Base-by-base conservation (phyloP, 495 filamentous ascomycete genomes). In the Mycothermus thermophilus region DNA sequence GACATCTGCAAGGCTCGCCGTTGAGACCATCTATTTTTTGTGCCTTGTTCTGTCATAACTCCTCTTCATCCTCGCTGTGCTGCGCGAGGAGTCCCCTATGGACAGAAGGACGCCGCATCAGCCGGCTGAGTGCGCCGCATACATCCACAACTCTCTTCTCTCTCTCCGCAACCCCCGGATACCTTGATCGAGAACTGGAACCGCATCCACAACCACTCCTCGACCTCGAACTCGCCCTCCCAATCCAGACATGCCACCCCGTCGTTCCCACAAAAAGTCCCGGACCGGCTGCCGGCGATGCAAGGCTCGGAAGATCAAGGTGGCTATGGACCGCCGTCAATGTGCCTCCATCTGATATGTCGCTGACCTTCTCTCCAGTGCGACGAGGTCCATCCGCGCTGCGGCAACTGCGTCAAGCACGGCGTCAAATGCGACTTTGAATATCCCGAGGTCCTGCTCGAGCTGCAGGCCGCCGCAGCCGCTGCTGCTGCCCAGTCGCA, bases 291-390 rank as follows among this genome's bases (percentile, higher is more conserved):
- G 74, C 40, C 55, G 60, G 38, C 59, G 72, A 25, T 78, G 74
- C 57, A 78, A 77, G 56, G 51, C 56, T 31, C 60, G 73, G 27
- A 75, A 76, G 54, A 74, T 77, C 32, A 77, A 77, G 65, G 71
- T 72, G 57, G 25, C 8, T 20, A 9, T 8, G 11, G 10, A 18
- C 7, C 13, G n/a, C 14, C 18, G 30, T 16, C 6, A 6, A 3
- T 32, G 10, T 3, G 30, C 10, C 21, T 16, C 18, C 5, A 13
- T 13, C 8, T 4, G n/a, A 5, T 10, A 17, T 22, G 13, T n/a
- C n/a, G n/a, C 8, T 19, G 27, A 23, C 29, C 14, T 4, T 25
- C 13, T 11, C 9, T 27, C 8, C 51, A 75, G 68, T 77, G 73
- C 55, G 73, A 77, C 47, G 74, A 77, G 45, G 56, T 72, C 6